Conservation (phyloP, 164 flowering plant species). For the Macadamia integrifolia region DNA sequence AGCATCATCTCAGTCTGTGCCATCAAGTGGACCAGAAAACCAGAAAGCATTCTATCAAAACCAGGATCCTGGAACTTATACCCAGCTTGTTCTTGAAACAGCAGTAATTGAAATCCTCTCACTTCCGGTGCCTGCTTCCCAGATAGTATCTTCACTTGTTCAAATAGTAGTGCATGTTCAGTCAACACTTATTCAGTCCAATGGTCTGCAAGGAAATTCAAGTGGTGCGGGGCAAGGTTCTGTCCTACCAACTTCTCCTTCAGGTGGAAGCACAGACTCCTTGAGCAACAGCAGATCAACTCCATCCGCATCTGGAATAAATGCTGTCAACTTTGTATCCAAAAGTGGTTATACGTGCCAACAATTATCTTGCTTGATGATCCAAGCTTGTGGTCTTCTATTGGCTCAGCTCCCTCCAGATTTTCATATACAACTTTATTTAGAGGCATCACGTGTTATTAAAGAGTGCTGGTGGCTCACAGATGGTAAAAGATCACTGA, state of each 20-base stretch:
- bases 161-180: conserved; percentile 89
- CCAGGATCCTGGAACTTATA: conserved; percentile 94
- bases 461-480: conserved; percentile 96
- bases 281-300: conserved; percentile 65
- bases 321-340: conserved; percentile 67
- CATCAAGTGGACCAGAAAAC: conserved; percentile 51
- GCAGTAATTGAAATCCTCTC: conserved; percentile 90
- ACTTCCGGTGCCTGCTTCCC: conserved; percentile 80
- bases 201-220: conserved; percentile 59
- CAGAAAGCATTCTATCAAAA: conserved; percentile 87
- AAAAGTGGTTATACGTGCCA: conserved; percentile 89
- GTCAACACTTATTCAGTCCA: conserved; percentile 82
- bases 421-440: conserved; percentile 80
- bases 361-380: conserved; percentile 82
- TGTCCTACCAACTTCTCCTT: conserved; percentile 86
- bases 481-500: conserved; percentile 69
- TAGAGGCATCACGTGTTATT: conserved; percentile 74
- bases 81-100: conserved; percentile 95
- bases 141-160: conserved; percentile 80
- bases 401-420: conserved; percentile 94
- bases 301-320: conserved; percentile 64
- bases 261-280: conserved; percentile 95
- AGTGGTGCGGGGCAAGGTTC: conserved; percentile 57
- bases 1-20: conserved; percentile 47
- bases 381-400: conserved; percentile 96